phyloP scores from a whole-genome alignment of 805 yeast genomes.

The Saccharomyces eubayanus region DNA sequence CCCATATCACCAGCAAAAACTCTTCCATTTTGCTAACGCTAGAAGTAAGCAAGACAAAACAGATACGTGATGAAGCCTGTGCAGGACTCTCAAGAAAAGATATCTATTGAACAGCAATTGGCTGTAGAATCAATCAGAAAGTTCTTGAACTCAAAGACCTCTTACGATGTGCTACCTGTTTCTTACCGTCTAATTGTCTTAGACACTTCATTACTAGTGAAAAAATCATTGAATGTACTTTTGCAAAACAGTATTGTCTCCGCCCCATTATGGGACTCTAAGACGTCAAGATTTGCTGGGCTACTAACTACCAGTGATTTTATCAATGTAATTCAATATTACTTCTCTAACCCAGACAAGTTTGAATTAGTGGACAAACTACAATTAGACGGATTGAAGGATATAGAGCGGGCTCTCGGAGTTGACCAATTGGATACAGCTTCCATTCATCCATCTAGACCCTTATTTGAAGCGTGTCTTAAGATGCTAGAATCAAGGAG shows the following conservation, averaged over 20 bases:
- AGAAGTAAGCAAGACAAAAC: neutral
- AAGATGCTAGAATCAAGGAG: conserved; percentile 85
- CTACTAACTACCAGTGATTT: conserved; percentile 85
- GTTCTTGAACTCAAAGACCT: conserved; percentile 81
- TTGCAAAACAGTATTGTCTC: conserved; percentile 90
- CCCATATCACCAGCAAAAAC: neutral
- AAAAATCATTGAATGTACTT: conserved; percentile 81
- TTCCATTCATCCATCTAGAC: conserved; percentile 83
- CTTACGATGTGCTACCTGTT: conserved; percentile 94
- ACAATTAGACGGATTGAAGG: conserved; percentile 76
- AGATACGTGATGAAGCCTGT: neutral
- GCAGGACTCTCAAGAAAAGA: conserved; percentile 19
- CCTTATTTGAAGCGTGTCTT: conserved; percentile 86
- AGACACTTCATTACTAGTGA: conserved; percentile 83
- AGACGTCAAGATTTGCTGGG: conserved; percentile 87
- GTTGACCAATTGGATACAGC: conserved; percentile 79
- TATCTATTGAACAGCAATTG: conserved; percentile 53
- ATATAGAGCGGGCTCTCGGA: conserved; percentile 80
- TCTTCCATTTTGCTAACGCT: neutral
- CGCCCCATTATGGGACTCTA: conserved; percentile 94
- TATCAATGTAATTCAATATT: conserved; percentile 89
- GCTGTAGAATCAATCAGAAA: conserved; percentile 76
- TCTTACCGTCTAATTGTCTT: conserved; percentile 86
- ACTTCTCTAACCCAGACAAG: conserved; percentile 80
- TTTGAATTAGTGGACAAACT: conserved; percentile 80